Conservation (phyloP, 331 rosid genomes). For the Phaseolus coccineus region DNA sequence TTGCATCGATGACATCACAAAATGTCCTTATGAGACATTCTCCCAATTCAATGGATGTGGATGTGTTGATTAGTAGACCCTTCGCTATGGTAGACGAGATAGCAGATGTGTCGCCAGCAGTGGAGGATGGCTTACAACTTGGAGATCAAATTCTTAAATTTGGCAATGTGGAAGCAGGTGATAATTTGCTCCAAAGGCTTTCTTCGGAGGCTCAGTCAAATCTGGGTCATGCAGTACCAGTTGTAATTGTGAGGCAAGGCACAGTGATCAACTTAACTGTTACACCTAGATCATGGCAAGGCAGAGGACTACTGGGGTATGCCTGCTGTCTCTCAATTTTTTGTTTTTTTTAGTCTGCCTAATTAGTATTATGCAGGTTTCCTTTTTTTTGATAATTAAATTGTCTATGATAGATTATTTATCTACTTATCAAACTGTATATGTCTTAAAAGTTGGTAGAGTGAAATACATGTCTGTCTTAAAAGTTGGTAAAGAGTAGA, state of each 20-base stretch:
- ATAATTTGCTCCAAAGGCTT: slow-evolving; percentile 71
- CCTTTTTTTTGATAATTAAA: too few species aligned
- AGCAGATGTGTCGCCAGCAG: slow-evolving; percentile 87
- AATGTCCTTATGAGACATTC: slow-evolving; percentile 54
- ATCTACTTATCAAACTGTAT: too few species aligned
- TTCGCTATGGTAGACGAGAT: slow-evolving; percentile 94
- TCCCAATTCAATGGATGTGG: slow-evolving; percentile 62
- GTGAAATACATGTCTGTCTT: too few species aligned
- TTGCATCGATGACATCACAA: slow-evolving; percentile 54
- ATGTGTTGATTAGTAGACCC: slow-evolving; percentile 63
- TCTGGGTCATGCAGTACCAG: slow-evolving; percentile 60
- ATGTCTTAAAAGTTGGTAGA: too few species aligned
- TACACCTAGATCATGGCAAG: slow-evolving; percentile 94
- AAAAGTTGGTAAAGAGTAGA: too few species aligned
- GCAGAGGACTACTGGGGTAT: slow-evolving; percentile 95
- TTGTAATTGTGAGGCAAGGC: slow-evolving; percentile 79
- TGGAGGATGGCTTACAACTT: slow-evolving; percentile 91
- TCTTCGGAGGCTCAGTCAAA: slow-evolving; percentile 80
- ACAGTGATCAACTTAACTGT: slow-evolving; percentile 64
- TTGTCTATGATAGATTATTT: too few species aligned
- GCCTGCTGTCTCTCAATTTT: slow-evolving; percentile 36
- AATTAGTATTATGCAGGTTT: slow-evolving; percentile 11
- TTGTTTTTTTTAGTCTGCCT: slow-evolving; percentile 21
- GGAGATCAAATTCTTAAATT: slow-evolving; percentile 92
- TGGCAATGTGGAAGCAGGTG: slow-evolving; percentile 86